Evolutionary conservation across 2,329 filamentous ascomycete species (phyloP), one percentile per base, ranked within the genome.

Genomic region (Bimuria novae-zelandiae): DNA sequence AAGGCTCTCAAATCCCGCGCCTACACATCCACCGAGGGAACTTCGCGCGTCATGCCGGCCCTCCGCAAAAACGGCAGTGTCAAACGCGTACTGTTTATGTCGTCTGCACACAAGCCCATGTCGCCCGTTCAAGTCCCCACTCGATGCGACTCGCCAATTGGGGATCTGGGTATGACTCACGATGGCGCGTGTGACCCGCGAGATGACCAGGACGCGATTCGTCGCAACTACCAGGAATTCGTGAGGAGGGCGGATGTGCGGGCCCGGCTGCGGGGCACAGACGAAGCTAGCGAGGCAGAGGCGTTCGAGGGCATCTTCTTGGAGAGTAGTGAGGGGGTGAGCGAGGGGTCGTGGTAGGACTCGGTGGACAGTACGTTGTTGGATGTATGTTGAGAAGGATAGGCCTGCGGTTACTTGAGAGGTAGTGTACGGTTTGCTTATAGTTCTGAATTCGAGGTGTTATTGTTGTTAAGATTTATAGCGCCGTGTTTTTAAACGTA

Each of bases 51-150:
- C 47, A 51, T 53, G 47, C 52, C 45, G n/a, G 33, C 36, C 1
- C 40, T 56, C 3, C 46, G 36, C 22, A 54, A 54, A 27, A 58
- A 47, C 16, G 53, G 50, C 19, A 56, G 49, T 22, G 50, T 59
- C 30, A 56, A 49, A 29, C 51, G 50, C 6, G 50, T 56, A 23
- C 35, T 53, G 4, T 55, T 58, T 17, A 29, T n/a, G n/a, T n/a
- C n/a, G n/a, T n/a, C n/a, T n/a, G n/a, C n/a, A n/a, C n/a, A n/a
- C n/a, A n/a, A n/a, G n/a, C n/a, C n/a, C n/a, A n/a, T n/a, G n/a
- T n/a, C n/a, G n/a, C n/a, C n/a, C n/a, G n/a, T n/a, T n/a, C n/a
- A n/a, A n/a, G n/a, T n/a, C n/a, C n/a, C n/a, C n/a, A n/a, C n/a
- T n/a, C n/a, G n/a, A n/a, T n/a, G n/a, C n/a, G n/a, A n/a, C n/a